phyloP scores from a whole-genome alignment of 768 basidiomycete genomes.

The Leccinellum rugosiceps region DNA sequence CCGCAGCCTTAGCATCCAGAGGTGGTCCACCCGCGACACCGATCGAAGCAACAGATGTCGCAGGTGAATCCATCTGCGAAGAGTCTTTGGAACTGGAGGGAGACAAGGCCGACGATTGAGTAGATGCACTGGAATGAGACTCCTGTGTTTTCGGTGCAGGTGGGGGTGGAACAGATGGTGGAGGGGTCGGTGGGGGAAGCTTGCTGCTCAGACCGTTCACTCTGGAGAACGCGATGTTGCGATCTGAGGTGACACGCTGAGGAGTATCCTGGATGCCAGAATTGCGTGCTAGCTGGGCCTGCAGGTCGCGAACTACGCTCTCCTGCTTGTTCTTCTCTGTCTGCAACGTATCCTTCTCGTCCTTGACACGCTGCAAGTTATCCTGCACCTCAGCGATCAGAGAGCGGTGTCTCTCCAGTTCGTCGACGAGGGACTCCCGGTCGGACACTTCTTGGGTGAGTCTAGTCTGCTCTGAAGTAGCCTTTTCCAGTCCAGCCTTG shows the following conservation, averaged over 20 bases:
- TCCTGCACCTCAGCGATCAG: slow-evolving; percentile 75
- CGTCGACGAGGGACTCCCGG: slow-evolving; percentile 67
- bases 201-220: slow-evolving; percentile 65
- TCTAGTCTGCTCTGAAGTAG: slow-evolving; percentile 55
- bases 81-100: slow-evolving; percentile 66
- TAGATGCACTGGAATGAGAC: slow-evolving; percentile 55
- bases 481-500: slow-evolving; percentile 56
- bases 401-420: slow-evolving; percentile 76
- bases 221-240: slow-evolving; percentile 53
- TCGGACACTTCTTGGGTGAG: slow-evolving; percentile 72
- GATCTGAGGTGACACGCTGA: slow-evolving; percentile 53
- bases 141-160: slow-evolving; percentile 63
- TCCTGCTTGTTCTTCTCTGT: slow-evolving; percentile 71
- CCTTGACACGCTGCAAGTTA: slow-evolving; percentile 72
- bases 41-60: slow-evolving; percentile 53
- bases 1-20: slow-evolving; percentile 52
- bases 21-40: slow-evolving; percentile 35
- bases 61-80: slow-evolving; percentile 60
- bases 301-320: slow-evolving; percentile 68
- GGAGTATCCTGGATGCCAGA: slow-evolving; percentile 37
- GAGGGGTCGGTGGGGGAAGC: slow-evolving; percentile 76
- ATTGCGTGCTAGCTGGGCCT: slow-evolving; percentile 65
- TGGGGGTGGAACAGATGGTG: slow-evolving; percentile 84
- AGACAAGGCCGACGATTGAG: slow-evolving; percentile 53
- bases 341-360: slow-evolving; percentile 77